Evolutionary conservation across 1,284 basidiomycete genomes (phyloP).

Genomic region (Phylloboletellus chloephorus): DNA sequence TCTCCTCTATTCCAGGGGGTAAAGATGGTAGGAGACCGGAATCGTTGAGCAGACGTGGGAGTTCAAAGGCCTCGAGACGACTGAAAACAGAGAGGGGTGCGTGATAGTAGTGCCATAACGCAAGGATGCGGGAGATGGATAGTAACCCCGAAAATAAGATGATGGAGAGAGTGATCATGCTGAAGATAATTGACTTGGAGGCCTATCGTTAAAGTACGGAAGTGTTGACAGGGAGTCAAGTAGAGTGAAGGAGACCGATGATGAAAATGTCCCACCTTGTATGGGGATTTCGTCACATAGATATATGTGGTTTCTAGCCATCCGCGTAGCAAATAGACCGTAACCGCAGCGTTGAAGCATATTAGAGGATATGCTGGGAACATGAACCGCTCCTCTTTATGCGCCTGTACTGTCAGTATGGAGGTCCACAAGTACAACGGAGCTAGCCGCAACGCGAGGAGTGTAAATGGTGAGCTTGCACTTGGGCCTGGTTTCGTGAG

Average conservation of each 20-base stretch:
- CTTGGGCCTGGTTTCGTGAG: constrained; percentile 47
- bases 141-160: constrained; percentile 61
- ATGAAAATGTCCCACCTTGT: constrained; percentile 51
- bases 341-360: constrained; percentile 90
- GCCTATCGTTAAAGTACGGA: constrained; percentile 47
- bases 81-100: constrained; percentile 76
- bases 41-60: constrained; percentile 75
- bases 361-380: constrained; percentile 90
- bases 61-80: constrained; percentile 72
- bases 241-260: constrained; percentile 1
- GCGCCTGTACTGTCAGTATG: constrained; percentile 77
- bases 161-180: constrained; percentile 67
- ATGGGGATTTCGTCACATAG: constrained; percentile 74
- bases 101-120: constrained; percentile 86
- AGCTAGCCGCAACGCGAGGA: constrained; percentile 70
- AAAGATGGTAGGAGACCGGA: constrained; percentile 57
- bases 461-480: constrained; percentile 71
- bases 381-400: constrained; percentile 99
- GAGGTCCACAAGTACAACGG: constrained; percentile 89
- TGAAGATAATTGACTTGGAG: constrained; percentile 70
- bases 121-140: constrained; percentile 75
- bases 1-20: constrained; percentile 38
- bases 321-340: constrained; percentile 76
- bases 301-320: constrained; percentile 81
- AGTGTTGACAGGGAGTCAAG: constrained; percentile 9